These are phyloP conservation scores for Carex arenaria DNA, from an alignment of 202 grass and related monocot species.

Conservation along the genomic window DNA sequence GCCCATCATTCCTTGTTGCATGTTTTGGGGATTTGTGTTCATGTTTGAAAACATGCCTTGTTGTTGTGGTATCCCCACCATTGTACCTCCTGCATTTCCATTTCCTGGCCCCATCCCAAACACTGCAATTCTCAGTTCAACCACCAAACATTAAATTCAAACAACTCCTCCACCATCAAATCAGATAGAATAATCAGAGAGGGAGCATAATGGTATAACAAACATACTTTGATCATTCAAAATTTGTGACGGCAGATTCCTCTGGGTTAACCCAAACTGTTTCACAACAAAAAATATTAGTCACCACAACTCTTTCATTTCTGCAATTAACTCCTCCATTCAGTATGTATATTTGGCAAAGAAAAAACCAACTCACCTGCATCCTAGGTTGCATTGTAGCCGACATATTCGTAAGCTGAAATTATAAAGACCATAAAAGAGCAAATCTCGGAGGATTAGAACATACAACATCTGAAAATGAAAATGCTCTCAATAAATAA, in stretches of 20 bases:
- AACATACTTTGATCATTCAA: conserved; percentile 85
- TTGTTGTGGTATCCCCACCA: conserved; percentile 88
- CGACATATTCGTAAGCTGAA: conserved; percentile 87
- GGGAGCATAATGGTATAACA: not conserved
- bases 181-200: not conserved
- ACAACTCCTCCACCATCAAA: too few relatives aligned
- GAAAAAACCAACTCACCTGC: conserved; percentile 49
- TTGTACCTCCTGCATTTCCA: conserved; percentile 30
- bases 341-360: not conserved
- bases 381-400: conserved; percentile 84
- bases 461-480: conserved; percentile 9
- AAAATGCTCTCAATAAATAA: conserved; percentile 16
- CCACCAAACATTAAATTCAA: not conserved
- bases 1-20: conserved; percentile 87
- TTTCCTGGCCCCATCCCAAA: conserved; percentile 68
- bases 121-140: conserved; percentile 34
- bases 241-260: conserved; percentile 85
- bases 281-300: conserved; percentile 25
- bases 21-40: conserved; percentile 52
- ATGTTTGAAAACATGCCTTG: conserved; percentile 76
- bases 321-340: not conserved
- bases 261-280: conserved; percentile 72
- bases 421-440: conserved; percentile 28
- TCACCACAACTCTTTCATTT: not conserved
- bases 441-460: not conserved